These are phyloP conservation scores for Hansenula anomala DNA, from an alignment of 1,139 yeast species.

Conservation along the genomic window DNA sequence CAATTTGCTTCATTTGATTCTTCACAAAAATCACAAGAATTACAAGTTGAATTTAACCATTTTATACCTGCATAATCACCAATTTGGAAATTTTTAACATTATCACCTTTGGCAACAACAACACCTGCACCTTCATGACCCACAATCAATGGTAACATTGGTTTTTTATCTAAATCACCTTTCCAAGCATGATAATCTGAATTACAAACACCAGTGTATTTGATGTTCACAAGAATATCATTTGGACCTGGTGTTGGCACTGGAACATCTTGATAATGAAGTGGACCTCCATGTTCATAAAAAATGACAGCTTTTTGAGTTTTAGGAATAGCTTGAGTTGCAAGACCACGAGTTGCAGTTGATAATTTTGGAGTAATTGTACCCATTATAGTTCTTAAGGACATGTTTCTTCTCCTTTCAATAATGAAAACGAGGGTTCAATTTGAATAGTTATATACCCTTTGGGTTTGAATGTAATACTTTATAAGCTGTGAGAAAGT, in stretches of 20 bases:
- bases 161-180: constrained; percentile 42
- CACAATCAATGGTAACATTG: constrained; percentile 44
- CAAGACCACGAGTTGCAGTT: too few species aligned
- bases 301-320: constrained; percentile 33
- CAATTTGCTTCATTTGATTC: constrained; percentile 46
- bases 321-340: constrained; percentile 24
- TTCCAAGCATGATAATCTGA: constrained; percentile 47
- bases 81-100: constrained; percentile 54
- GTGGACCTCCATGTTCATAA: constrained; percentile 28
- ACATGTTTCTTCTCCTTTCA: too few species aligned
- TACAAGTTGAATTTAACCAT: constrained; percentile 60
- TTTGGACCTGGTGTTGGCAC: constrained; percentile 42
- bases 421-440: too few species aligned
- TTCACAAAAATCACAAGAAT: constrained; percentile 54
- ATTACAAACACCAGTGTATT: constrained; percentile 46
- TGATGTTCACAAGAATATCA: constrained; percentile 39
- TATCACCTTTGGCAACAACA: constrained; percentile 51
- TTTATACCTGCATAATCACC: constrained; percentile 29
- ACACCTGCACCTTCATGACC: constrained; percentile 69
- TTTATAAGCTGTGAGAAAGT: too few species aligned
- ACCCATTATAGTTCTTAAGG: too few species aligned
- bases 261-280: constrained; percentile 37
- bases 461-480: too few species aligned
- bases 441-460: too few species aligned
- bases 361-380: too few species aligned